Base-by-base conservation (phyloP, 2,329 filamentous ascomycete genomes). In the Camillea tinctor region DNA sequence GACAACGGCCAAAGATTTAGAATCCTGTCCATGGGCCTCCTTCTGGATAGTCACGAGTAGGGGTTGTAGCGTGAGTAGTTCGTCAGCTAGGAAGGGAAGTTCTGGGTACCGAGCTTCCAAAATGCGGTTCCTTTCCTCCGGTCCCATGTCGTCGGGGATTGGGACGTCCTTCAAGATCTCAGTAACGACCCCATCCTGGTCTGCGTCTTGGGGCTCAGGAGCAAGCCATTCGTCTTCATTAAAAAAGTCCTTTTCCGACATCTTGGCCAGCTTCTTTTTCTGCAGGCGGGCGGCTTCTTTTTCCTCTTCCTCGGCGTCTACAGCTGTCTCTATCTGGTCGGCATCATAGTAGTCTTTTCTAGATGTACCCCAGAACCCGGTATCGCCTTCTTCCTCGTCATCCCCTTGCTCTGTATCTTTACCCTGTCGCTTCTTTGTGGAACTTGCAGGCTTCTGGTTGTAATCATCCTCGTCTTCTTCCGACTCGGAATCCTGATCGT, bases 311-410 rank as follows among this genome's bases (percentile, higher is more conserved):
- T 96, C 77, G 0, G 95, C 95, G 79, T 79, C 76, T 15, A 72
- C 73, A 55, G 79, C 77, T 2, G 77, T 79, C 57, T 79, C 74
- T 58, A 78, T 78, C 58, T 76, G 68, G 75, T 99, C 94, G 66
- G 92, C 91, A 78, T 96, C 85, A 77, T 99, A 99, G 77, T 97
- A 96, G 68, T 97, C 94, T 62, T 90, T 90, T 74, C 87, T 94
- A 2, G 91, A 93, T 4, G 89, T 84, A 26, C 94, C 95, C 93
- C 95, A 98, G 72, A 88, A 93, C 50, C 86, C 87, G 55, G 87
- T 82, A 50, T 86, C 86, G 9, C 64, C 62, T 49, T 69, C 83
- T 19, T 84, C 85, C 2, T 80, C 83, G 30, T 83, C 79, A 57
- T 80, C 82, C 19, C 83, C 84, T 2, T 80, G 83, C 44, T 83